Base-by-base conservation (phyloP, 495 filamentous ascomycete genomes). In the Trichoderma gamsii region DNA sequence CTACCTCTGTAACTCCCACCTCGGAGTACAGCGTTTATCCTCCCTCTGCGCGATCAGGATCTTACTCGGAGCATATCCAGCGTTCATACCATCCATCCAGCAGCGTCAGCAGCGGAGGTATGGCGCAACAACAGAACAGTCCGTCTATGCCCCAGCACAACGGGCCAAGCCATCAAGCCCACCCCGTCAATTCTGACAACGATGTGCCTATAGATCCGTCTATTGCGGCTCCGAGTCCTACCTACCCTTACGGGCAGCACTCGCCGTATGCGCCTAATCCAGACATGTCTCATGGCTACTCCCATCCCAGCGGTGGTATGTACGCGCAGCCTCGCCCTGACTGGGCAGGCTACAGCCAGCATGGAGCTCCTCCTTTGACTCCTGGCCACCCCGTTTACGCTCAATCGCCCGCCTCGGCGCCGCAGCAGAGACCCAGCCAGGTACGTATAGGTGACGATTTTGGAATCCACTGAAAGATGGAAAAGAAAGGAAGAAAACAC, bases 161-260 rank as follows among this genome's bases (percentile, higher is more conserved):
- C 18, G 27, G 44, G 41, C 65, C 65, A 15, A 46, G 41, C 41
- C 43, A 90, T 81, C 83, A 83, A 74, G 81, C 84, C 74, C 81
- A 87, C 76, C 88, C 88, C 82, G 83, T 86, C 78, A 92, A 91
- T 79, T 94, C 92, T 97, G 90, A 97, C 92, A 84, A 85, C 87
- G 88, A 92, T 86, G 86, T 95, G 82, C 93, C 92, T 90, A 90
- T 97, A 97, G 95, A 99, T 96, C 92, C 94, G 71, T 93, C 92
- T 72, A 95, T 97, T 73, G 90, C 95, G 78, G 89, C 90, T 73
- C 88, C 92, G 69, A 97, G 92, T 83, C 92, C 94, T 66, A 91
- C 92, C 71, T 97, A 97, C 75, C 87, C 91, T 73, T 86, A 89
- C 65, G 77, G 75, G 41, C 85, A 87, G 71, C 87, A 97, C 79